Evolutionary conservation across 2,329 filamentous ascomycete genomes (phyloP), one percentile per base, ranked within the genome.

Genomic region (Ophiostoma montium): DNA sequence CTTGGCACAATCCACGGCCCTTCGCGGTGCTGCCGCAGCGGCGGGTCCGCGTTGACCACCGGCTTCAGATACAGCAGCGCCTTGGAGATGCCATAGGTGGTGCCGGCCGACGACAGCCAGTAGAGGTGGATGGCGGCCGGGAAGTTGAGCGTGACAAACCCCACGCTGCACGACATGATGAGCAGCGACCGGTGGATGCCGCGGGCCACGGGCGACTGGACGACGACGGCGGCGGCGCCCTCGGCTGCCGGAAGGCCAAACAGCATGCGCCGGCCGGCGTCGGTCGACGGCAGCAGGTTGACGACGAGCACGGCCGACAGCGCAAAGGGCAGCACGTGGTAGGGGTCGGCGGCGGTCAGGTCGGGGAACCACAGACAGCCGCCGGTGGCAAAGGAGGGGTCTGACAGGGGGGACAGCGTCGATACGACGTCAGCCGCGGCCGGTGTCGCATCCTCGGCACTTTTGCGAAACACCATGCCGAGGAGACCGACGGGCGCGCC

Each of bases 311-410:
- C 52, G 6, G 56, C 61, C 0, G 66, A 68, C 18, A 70, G 57
- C 1, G 61, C 57, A 10, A 66, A 49, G 4, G 76, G 74, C 0
- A 78, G 65, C 27, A 69, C 59, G 50, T 67, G 63, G 50, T 69
- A 70, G 1, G 76, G 73, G 52, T 79, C 76, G 31, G 70, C 62
- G 30, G 58, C 68, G 7, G 69, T 70, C 21, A 79, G 65, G 54
- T 79, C 70, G 2, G 67, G 62, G 56, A 78, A 76, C 74, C 75
- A 78, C 15, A 78, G 62, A 36, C 65, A 67, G 23, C 75, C 75
- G 5, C 71, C 75, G 0, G 69, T 64, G 1, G 63, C 57, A n/a
- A 79, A 57, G 1, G 65, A 64, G 3, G 65, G 60, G 39, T 56
- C 47, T 10, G 53, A 3, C 2, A 49, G 45, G 19, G 6, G 36